A percentile compares a stretch with the other conserved stretches of the same genome.
Conservation (phyloP, 495 filamentous ascomycete species). For the Evernia prunastri region DNA sequence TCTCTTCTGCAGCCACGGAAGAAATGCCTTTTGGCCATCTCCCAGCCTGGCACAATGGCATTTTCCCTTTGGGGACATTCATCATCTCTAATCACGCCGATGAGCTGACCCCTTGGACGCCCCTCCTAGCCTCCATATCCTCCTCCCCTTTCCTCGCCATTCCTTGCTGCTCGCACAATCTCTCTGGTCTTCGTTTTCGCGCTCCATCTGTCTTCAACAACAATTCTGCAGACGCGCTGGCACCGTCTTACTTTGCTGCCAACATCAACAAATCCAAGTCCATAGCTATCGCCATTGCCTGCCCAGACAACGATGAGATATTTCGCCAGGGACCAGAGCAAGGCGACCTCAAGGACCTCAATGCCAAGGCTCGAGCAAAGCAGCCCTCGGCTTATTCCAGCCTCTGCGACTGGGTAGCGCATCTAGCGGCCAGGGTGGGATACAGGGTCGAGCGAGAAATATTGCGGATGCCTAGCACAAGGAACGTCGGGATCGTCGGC, state of each 20-base stretch:
- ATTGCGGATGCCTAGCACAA: constrained; percentile 80
- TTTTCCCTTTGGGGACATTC: constrained; percentile 71
- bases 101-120: constrained; percentile 93
- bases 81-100: constrained; percentile 96
- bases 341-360: constrained; percentile 43
- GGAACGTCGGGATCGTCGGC: constrained; percentile 77
- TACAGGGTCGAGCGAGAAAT: constrained; percentile 73
- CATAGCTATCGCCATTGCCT: constrained; percentile 38
- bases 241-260: constrained; percentile 25
- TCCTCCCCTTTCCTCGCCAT: constrained; percentile 79
- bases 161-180: constrained; percentile 87
- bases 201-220: constrained; percentile 47
- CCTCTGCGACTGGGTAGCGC: constrained; percentile 29
- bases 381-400: constrained; percentile 29
- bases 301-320: constrained; percentile 17
- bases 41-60: constrained; percentile 52
- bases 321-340: constrained; percentile 31
- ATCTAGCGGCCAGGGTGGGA: constrained; percentile 61
- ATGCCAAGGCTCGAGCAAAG: constrained; percentile 21
- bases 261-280: constrained; percentile 38
- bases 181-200: constrained; percentile 66
- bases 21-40: constrained; percentile 17
- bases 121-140: constrained; percentile 71
- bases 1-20: constrained; percentile 1
- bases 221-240: constrained; percentile 22